Conservation (phyloP, 176 grass and related monocot species). For the Oryza meridionalis region DNA sequence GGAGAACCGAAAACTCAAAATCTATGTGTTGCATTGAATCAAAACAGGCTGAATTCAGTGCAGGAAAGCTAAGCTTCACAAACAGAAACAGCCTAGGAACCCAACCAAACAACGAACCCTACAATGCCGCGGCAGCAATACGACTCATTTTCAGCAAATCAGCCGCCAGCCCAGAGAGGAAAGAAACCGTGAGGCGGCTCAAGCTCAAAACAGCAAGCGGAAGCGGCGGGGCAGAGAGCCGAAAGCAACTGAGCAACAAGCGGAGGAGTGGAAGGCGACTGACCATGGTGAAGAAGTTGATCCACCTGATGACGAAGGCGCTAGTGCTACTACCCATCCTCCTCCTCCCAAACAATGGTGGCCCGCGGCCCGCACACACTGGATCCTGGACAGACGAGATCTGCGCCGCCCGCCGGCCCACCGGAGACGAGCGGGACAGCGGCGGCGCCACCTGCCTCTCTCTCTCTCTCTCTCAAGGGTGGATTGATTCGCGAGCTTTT, state of each 20-base stretch:
- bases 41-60: no score
- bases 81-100: no score
- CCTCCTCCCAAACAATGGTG: background rate
- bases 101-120: background rate
- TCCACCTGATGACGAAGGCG: conserved; percentile 94
- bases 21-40: no score
- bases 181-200: background rate
- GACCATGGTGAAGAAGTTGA: conserved; percentile 98
- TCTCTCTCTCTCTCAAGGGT: background rate
- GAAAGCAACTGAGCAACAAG: background rate
- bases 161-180: background rate
- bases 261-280: conserved; percentile 10
- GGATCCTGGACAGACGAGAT: conserved; percentile 22
- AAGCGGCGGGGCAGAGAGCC: background rate
- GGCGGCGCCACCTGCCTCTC: background rate
- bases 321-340: conserved; percentile 68
- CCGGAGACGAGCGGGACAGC: background rate
- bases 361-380: background rate
- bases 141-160: background rate
- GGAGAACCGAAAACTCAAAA: no score
- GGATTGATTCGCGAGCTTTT: conserved; percentile 10
- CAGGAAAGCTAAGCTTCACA: no score
- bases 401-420: background rate
- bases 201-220: conserved; percentile 1
- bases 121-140: background rate